Evolutionary conservation across 2,329 filamentous ascomycete genomes (phyloP).

Genomic region (Verticillium klebahnii): DNA sequence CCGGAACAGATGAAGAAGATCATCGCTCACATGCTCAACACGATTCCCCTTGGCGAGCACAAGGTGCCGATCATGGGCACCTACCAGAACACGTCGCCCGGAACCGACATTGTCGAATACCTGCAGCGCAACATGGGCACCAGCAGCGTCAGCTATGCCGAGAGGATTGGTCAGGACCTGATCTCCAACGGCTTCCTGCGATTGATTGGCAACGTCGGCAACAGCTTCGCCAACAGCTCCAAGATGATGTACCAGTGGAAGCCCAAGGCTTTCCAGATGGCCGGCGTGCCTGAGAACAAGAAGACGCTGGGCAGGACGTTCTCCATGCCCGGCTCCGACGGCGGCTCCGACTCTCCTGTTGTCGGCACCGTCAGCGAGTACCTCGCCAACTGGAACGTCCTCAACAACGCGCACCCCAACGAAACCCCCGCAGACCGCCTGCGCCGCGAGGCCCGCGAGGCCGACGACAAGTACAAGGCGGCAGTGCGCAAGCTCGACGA

Average conservation of each 20-base stretch:
- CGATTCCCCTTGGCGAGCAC: conserved; percentile 80
- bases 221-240: conserved; percentile 93
- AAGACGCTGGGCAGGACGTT: conserved; percentile 66
- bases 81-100: conserved; percentile 88
- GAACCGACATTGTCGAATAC: conserved; percentile 93
- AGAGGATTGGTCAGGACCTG: conserved; percentile 92
- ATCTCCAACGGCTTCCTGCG: conserved; percentile 81
- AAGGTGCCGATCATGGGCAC: conserved; percentile 95
- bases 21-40: conserved; percentile 77
- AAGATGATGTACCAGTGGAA: conserved; percentile 98
- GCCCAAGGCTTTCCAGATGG: conserved; percentile 81
- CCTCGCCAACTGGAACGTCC: conserved; percentile 84
- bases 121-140: conserved; percentile 83
- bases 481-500: conserved; percentile 83
- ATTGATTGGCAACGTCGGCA: conserved; percentile 90
- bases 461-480: conserved; percentile 90
- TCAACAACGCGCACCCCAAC: conserved; percentile 87
- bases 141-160: conserved; percentile 82
- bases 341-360: conserved; percentile 66
- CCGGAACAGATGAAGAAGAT: conserved; percentile 90
- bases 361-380: conserved; percentile 85
- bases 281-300: conserved; percentile 88
- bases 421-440: conserved; percentile 86
- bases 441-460: conserved; percentile 80
- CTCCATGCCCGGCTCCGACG: conserved; percentile 58